phyloP scores from a whole-genome alignment of 176 grass and related monocot genomes.

The Saccharum spontaneum region DNA sequence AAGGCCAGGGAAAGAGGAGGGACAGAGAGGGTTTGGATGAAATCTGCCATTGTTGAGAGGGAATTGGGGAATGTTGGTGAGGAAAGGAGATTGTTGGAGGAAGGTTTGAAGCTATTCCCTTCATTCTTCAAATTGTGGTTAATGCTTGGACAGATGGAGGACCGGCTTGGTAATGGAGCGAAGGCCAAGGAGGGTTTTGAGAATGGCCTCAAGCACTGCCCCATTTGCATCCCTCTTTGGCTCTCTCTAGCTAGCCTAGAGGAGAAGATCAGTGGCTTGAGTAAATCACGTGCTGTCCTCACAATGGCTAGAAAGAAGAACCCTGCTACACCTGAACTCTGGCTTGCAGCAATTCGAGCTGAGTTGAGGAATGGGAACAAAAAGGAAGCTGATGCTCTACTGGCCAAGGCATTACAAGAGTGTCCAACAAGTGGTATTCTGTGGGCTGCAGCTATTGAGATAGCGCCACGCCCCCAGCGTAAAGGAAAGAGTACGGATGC shows the following conservation, averaged over 20 bases:
- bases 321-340: constrained; percentile 54
- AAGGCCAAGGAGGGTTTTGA: neutral
- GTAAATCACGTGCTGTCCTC: constrained; percentile 82
- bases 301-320: constrained; percentile 90
- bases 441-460: constrained; percentile 83
- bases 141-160: constrained; percentile 95
- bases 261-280: constrained; percentile 63
- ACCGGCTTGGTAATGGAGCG: constrained; percentile 50
- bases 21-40: constrained; percentile 96
- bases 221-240: too few species aligned
- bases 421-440: constrained; percentile 82
- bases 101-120: constrained; percentile 79
- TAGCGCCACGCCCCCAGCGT: constrained; percentile 67
- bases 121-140: constrained; percentile 86
- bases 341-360: too few species aligned
- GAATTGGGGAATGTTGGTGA: constrained; percentile 67
- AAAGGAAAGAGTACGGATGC: constrained; percentile 79
- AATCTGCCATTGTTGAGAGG: constrained; percentile 86
- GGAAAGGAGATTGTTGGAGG: constrained; percentile 78
- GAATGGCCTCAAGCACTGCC: too few species aligned
- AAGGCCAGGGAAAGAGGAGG: constrained; percentile 90
- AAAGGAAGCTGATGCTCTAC: constrained; percentile 65
- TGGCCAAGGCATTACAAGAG: constrained; percentile 83
- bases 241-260: too few species aligned
- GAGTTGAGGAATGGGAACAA: too few species aligned